Evolutionary conservation across 164 flowering plant genomes (phyloP), one percentile per base, ranked within the genome.

Genomic region (Piper longum): DNA sequence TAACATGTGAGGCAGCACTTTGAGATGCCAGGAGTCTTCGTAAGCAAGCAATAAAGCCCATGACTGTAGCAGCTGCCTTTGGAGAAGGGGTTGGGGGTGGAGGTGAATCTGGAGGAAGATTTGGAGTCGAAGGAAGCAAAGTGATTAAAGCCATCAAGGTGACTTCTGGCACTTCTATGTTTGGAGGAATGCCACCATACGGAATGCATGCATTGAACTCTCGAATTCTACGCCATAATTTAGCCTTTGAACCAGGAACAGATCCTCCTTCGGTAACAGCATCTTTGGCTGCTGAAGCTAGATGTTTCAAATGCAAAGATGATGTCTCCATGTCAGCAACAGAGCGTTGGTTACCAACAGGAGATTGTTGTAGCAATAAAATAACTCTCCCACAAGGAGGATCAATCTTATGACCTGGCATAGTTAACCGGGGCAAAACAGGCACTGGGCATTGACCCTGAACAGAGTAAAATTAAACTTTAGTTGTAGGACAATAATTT

Each of bases 351-450:
- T 61, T 76, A 57, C 81, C 81, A 71, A 57, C 62, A 61, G 75
- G 74, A 62, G 64, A 64, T 60, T 75, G 79, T 40, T 67, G 74
- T 56, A 66, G 62, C 59, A 72, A 82, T 64, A 84, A 67, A 75
- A 66, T 67, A 56, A 85, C 95, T 77, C 92, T 85, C 43, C 99
- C 99, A 72, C 97, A 93, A 54, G 99, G 97, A 59, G 99, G 95
- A 74, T 93, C 99, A 72, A 93, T 83, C 19, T 82, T 89, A 75
- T 93, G 99, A 67, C 99, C 99, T 72, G 99, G 99, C 97, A 93
- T 86, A 42, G 96, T 93, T 69, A 93, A 66, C 70, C 99, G 78
- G 55, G 99, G 99, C 73, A 87, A 73, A 9, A 93, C 76, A 62
- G 99, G 97, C 40, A 93, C 74, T 7, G 97, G 74, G 63, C 81